Base-by-base conservation (phyloP, 2,329 filamentous ascomycete genomes). In the Fusarium brevicatenulatum region DNA sequence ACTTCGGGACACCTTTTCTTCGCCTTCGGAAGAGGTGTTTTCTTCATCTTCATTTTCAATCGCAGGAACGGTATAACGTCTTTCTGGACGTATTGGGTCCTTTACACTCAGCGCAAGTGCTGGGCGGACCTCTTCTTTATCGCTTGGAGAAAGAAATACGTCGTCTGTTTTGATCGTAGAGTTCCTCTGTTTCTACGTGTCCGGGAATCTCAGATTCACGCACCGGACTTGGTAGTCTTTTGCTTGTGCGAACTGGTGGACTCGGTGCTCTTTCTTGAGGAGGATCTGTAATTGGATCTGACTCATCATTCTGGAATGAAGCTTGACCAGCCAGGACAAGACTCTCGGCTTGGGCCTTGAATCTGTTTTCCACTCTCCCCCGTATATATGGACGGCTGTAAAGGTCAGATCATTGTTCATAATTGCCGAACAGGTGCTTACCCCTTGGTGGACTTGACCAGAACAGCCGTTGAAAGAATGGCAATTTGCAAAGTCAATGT, bases 321-420 rank as follows among this genome's bases (percentile, higher is more conserved):
- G 67, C 70, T n/a, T 73, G 70, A 5, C 70, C 70, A n/a, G 62
- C 63, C 25, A 73, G 66, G 9, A 72, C 47, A 5, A 72, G 44
- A 21, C 42, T 72, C 37, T 73, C 70, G 1, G 70, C 70, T n/a
- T 73, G 57, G 9, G 72, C 13, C 23, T 46, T 62, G 37, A 72
- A 72, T 16, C 70, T 54, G 18, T 72, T 72, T 13, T 60, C 57
- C 4, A 23, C 30, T 21, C 18, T 47, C 21, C 61, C 47, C 1
- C 15, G 40, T 9, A 1, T 9, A 4, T 18, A 15, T 19, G 23
- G 56, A 7, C 4, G 39, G 15, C 46, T 70, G 11, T 1, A 19
- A 16, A 2, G 4, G 12, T 66, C 25, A 67, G 46, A 5, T 4
- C 2, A 18, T 9, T 5, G 2, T 15, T 4, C 9, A 21, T 4